Base-by-base conservation (phyloP, 805 yeast genomes). In the Wickerhamiella cacticola region DNA sequence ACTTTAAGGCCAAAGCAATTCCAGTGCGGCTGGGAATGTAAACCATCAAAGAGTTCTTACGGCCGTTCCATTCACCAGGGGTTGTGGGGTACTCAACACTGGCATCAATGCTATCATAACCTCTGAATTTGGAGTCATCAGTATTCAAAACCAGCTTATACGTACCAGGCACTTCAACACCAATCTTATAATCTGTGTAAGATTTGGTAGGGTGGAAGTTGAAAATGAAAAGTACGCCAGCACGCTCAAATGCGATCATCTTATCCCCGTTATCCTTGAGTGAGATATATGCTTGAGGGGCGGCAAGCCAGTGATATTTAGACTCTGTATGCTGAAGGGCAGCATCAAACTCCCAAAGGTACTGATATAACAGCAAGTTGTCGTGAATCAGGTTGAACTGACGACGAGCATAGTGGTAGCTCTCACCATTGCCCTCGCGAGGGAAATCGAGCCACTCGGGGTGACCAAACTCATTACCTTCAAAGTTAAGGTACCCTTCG, bases 391-490 rank as follows among this genome's bases (percentile, higher is more conserved):
- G 72, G 59, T 86, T 86, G 73, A 88, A 92, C 65, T 89, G 98
- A 59, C 98, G 77, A 61, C 97, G 76, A 1, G 96, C 96, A 60
- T 92, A 89, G 66, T 84, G 92, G 66, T 83, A 89, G 16, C 92
- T 80, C 62, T 86, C 87, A 23, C 73, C 73, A 65, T 89, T 92
- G 29, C 95, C 96, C 24, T 55, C 80, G 59, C 96, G 78, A 12
- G 98, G 97, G 72, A 89, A 92, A 65, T 89, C 98, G 46, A 92
- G 74, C 98, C 98, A 89, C 63, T 89, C 98, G 2, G 97, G 98
- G 59, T 89, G 98, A 15, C 98, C 98, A 68, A 92, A 89, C 66
- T 89, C 98, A 60, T 89, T 89, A 50, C 98, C 97, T 70, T 89
- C 96, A 63, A 89, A 89, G 63, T 88, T 89, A 61, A 89, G 74